Evolutionary conservation across 768 basidiomycete genomes (phyloP).

Genomic region (Clavulina sp.): DNA sequence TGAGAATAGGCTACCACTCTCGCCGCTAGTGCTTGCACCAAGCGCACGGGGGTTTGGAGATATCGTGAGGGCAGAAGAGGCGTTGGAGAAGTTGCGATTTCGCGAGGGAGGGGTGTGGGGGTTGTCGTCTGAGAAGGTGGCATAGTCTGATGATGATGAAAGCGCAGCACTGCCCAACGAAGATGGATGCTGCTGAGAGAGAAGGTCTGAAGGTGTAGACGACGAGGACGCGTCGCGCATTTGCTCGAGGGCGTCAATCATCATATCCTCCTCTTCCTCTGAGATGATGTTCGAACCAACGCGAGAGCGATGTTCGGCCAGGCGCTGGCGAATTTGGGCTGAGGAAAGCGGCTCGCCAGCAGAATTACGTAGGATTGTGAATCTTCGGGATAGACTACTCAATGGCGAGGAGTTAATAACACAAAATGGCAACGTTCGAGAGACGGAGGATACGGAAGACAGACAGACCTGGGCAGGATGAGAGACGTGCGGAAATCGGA

Average conservation of each 20-base stretch:
- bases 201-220: too few relatives aligned
- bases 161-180: background rate
- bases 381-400: conserved; percentile 57
- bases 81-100: background rate
- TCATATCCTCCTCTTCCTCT: conserved; percentile 73
- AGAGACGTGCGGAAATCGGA: conserved; percentile 75
- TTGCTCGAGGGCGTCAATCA: conserved; percentile 43
- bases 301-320: conserved; percentile 60
- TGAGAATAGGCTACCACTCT: background rate
- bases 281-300: conserved; percentile 52
- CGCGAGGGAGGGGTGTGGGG: too few relatives aligned
- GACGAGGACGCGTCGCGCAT: background rate
- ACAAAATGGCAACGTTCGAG: too few relatives aligned
- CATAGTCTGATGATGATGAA: background rate
- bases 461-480: conserved; percentile 66
- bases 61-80: background rate
- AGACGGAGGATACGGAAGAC: conserved; percentile 4
- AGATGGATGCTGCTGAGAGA: too few relatives aligned
- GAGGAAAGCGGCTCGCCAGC: conserved; percentile 48
- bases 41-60: background rate
- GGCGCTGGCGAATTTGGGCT: conserved; percentile 42
- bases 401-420: background rate
- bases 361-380: conserved; percentile 56
- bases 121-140: too few relatives aligned
- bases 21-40: background rate